Evolutionary conservation across 106 monocot genomes (phyloP), one percentile per base, ranked within the genome.

Genomic region (Iris macrosiphon): DNA sequence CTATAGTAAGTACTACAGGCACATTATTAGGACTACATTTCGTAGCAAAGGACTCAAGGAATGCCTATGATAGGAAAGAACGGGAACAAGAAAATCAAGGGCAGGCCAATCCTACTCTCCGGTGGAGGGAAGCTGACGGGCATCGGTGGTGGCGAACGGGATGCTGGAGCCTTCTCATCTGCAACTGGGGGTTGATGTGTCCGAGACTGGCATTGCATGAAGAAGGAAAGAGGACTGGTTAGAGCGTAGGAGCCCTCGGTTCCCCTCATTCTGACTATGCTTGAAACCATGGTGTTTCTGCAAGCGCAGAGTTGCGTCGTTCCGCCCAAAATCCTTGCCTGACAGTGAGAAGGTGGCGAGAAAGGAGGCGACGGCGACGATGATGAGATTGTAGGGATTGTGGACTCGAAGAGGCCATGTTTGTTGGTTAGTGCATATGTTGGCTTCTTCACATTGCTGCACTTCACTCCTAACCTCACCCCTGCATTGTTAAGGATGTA

Each of bases 11-110:
- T n/a, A n/a, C n/a, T n/a, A n/a, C n/a, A n/a, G n/a, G n/a, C n/a
- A n/a, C n/a, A n/a, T n/a, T n/a, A n/a, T n/a, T n/a, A n/a, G n/a
- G n/a, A n/a, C n/a, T n/a, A n/a, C n/a, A n/a, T n/a, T n/a, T n/a
- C n/a, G n/a, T n/a, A n/a, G n/a, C n/a, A n/a, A n/a, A n/a, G n/a
- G n/a, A 35, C 27, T 63, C 51, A 63, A 26, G 63, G 63, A 12
- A 63, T 50, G 4, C 63, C 63, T 27, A 63, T 63, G 24, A 63
- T 63, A 4, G 63, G 63, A 40, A 63, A 7, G 51, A 63, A 63
- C 20, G 63, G 63, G 40, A 63, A 51, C 38, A 51, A 8, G 39
- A 50, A 63, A 50, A 63, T 63, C 50, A 63, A 40, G 0, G 51
- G 51, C n/a, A 31, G 11, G 4, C 48, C n/a, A n/a, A n/a, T 45